A percentile compares a stretch with the other conserved stretches of the same genome.
Conservation (phyloP, 208 protist genomes). For the Acanthamoeba lenticulata region DNA sequence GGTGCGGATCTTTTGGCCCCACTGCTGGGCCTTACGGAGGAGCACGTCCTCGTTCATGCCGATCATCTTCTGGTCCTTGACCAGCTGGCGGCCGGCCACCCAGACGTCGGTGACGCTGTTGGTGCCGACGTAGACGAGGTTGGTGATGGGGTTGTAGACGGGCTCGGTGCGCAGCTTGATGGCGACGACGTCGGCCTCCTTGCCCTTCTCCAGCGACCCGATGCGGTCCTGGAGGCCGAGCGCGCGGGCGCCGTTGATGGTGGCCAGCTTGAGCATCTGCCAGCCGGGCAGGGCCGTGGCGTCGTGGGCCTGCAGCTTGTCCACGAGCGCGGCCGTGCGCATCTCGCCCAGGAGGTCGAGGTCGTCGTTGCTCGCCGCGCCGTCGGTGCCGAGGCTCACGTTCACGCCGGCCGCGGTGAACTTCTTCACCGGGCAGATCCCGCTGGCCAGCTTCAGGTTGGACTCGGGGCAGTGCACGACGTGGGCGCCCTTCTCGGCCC, state of each 20-base stretch:
- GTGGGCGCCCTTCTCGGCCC: not conserved
- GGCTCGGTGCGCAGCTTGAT: slow-evolving; percentile 72
- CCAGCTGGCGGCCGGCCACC: slow-evolving; percentile 75
- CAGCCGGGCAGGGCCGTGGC: not conserved
- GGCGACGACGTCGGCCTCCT: slow-evolving; percentile 76
- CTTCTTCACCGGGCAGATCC: slow-evolving; percentile 75
- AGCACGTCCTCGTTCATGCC: slow-evolving; percentile 71
- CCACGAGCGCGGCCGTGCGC: slow-evolving; percentile 72
- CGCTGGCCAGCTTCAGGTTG: slow-evolving; percentile 80
- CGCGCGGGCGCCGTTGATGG: slow-evolving; percentile 80
- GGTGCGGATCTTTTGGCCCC: slow-evolving; percentile 57
- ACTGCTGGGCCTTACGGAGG: not conserved
- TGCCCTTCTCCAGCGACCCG: slow-evolving; percentile 72
- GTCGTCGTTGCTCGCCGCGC: slow-evolving; percentile 77
- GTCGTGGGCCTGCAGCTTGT: slow-evolving; percentile 63
- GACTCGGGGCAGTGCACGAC: slow-evolving; percentile 83
- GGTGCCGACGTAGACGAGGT: slow-evolving; percentile 78
- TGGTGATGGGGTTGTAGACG: slow-evolving; percentile 79
- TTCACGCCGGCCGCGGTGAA: slow-evolving; percentile 75
- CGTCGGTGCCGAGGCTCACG: slow-evolving; percentile 80
- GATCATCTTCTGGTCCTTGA: slow-evolving; percentile 71
- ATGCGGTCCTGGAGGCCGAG: slow-evolving; percentile 67
- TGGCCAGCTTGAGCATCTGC: slow-evolving; percentile 76
- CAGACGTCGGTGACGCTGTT: slow-evolving; percentile 80
- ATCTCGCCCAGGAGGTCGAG: slow-evolving; percentile 78